Evolutionary conservation across 139 green algal genomes (phyloP).

Genomic region (Mesotaenium endlicherianum): DNA sequence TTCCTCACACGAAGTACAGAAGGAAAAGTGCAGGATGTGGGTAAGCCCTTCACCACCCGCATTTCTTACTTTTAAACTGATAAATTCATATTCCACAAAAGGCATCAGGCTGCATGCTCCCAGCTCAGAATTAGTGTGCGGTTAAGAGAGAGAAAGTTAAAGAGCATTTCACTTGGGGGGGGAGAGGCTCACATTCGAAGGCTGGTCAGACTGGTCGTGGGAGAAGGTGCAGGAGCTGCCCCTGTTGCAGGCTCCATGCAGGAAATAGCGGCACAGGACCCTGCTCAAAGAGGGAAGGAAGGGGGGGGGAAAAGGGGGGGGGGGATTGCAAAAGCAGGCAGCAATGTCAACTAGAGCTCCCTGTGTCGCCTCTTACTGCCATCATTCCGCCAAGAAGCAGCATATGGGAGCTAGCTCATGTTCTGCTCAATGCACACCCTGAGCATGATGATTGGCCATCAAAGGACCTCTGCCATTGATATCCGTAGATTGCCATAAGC

Average conservation of each 20-base stretch:
- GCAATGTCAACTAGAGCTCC: too few relatives aligned
- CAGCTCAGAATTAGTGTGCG: background rate
- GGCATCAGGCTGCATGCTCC: background rate
- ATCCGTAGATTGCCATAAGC: too few relatives aligned
- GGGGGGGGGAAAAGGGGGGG: too few relatives aligned
- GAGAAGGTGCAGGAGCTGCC: constrained; percentile 31
- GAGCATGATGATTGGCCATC: too few relatives aligned
- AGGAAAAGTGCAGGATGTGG: background rate
- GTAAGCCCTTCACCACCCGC: background rate
- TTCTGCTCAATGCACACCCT: too few relatives aligned
- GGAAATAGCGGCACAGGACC: constrained; percentile 33
- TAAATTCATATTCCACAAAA: background rate
- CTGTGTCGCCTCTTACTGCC: too few relatives aligned
- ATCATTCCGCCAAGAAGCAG: too few relatives aligned
- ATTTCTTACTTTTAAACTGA: background rate
- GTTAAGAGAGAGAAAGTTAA: background rate
- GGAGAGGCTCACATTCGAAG: constrained; percentile 8
- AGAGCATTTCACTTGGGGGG: background rate
- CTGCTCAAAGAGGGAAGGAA: constrained; percentile 5
- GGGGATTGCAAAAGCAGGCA: too few relatives aligned
- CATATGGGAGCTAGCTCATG: too few relatives aligned
- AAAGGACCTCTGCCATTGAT: too few relatives aligned
- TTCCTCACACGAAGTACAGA: background rate
- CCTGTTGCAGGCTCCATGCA: constrained; percentile 17
- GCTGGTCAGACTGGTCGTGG: constrained; percentile 12